phyloP scores from a whole-genome alignment of 2,329 filamentous ascomycete genomes.

The Colletotrichum shisoi region DNA sequence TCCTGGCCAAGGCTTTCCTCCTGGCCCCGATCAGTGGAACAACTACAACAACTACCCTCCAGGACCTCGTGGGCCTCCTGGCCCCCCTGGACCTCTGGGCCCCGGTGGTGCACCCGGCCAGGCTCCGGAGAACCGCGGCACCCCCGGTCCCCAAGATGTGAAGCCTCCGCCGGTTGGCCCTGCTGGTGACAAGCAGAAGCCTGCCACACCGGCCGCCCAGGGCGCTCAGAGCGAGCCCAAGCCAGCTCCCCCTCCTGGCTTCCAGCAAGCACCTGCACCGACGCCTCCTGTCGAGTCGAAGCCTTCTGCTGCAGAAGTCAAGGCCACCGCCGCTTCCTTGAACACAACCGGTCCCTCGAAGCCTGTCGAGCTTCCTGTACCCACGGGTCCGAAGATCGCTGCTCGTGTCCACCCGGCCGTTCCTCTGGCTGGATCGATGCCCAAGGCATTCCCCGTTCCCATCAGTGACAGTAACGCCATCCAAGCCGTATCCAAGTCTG shows the following conservation, averaged over 20 bases:
- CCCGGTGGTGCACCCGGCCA: constrained; percentile 44
- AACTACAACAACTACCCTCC: constrained; percentile 69
- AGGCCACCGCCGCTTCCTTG: constrained; percentile 63
- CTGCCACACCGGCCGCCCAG: constrained; percentile 55
- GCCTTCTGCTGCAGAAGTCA: constrained; percentile 63
- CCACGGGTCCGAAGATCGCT: constrained; percentile 58
- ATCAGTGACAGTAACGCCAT: constrained; percentile 42
- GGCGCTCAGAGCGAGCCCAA: constrained; percentile 31
- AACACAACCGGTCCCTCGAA: constrained; percentile 49
- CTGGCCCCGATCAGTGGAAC: constrained; percentile 61
- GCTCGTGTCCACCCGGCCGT: constrained; percentile 69
- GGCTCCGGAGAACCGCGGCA: constrained; percentile 39
- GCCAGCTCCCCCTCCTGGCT: constrained; percentile 29
- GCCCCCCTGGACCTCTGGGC: constrained; percentile 50
- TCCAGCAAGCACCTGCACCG: constrained; percentile 58
- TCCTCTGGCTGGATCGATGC: constrained; percentile 63
- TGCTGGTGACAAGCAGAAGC: constrained; percentile 58
- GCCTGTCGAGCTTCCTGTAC: constrained; percentile 52
- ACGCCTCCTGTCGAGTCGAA: constrained; percentile 74
- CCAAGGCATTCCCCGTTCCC: constrained; percentile 33
- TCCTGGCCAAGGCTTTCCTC: constrained; percentile 77
- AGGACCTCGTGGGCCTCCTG: constrained; percentile 63
- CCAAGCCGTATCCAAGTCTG: constrained; percentile 43
- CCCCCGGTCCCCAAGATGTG: constrained; percentile 47
- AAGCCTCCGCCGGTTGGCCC: constrained; percentile 64